Conservation (phyloP, 331 rosid genomes). For the Telfairia occidentalis region DNA sequence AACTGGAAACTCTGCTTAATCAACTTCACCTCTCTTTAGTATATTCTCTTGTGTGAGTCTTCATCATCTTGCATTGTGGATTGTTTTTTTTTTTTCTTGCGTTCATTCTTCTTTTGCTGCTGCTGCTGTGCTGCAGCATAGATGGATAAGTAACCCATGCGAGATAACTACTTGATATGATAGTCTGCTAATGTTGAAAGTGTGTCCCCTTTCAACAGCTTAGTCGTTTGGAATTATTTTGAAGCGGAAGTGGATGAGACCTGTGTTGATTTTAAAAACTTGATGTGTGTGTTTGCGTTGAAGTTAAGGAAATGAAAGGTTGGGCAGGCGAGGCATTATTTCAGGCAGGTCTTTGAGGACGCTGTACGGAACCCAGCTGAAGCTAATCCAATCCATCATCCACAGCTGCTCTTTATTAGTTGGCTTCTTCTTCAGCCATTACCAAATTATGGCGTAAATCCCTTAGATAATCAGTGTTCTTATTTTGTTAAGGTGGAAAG, state of each 20-base stretch:
- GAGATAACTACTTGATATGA: background rate
- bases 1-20: conserved; percentile 12
- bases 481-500: no score
- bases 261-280: background rate
- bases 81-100: background rate
- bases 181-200: background rate
- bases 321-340: background rate
- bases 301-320: background rate
- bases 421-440: background rate
- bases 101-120: background rate
- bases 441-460: background rate
- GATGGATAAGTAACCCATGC: background rate
- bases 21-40: conserved; percentile 1
- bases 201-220: background rate
- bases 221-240: background rate
- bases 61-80: background rate
- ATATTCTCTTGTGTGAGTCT: background rate
- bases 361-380: background rate
- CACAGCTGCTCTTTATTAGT: background rate
- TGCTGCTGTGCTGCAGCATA: background rate
- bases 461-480: no score
- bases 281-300: background rate
- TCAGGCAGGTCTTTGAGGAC: background rate
- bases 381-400: background rate
- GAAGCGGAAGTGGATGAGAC: background rate